These are phyloP conservation scores for Rosa persica DNA, from an alignment of 306 rosid genomes.

Conservation along the genomic window DNA sequence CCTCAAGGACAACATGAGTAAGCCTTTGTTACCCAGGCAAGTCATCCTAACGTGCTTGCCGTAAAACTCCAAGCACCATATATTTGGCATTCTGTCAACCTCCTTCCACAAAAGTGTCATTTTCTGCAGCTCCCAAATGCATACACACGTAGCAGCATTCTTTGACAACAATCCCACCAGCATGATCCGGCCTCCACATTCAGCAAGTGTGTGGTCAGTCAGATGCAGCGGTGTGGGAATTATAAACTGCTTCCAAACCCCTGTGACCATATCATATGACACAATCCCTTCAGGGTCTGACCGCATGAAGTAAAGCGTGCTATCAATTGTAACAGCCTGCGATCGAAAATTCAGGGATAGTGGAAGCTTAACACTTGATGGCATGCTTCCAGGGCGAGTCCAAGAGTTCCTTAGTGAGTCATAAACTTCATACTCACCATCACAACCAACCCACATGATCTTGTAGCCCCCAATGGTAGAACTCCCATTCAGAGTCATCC, in stretches of 20 bases:
- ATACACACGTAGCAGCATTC: conserved; percentile 88
- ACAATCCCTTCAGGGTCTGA: conserved; percentile 78
- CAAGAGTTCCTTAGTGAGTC: conserved; percentile 72
- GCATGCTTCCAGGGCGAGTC: conserved; percentile 61
- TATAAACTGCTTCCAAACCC: conserved; percentile 72
- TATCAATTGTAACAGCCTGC: conserved; percentile 56
- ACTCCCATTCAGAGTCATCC: conserved; percentile 65
- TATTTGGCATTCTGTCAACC: conserved; percentile 99
- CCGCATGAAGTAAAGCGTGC: conserved; percentile 75
- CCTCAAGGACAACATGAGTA: conserved; percentile 85
- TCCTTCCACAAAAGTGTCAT: conserved; percentile 98
- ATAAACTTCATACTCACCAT: conserved; percentile 83
- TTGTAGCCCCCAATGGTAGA: conserved; percentile 62
- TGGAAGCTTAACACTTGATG: conserved; percentile 57
- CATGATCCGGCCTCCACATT: conserved; percentile 74
- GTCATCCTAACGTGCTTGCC: conserved; percentile 95
- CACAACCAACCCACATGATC: conserved; percentile 74
- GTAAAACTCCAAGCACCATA: conserved; percentile 96
- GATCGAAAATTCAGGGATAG: conserved; percentile 56
- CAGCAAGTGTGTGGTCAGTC: conserved; percentile 70
- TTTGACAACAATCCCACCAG: conserved; percentile 82
- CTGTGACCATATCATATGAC: conserved; percentile 59
- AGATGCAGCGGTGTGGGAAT: conserved; percentile 69
- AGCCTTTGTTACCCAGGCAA: conserved; percentile 90
- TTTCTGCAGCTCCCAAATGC: conserved; percentile 97